Base-by-base conservation (phyloP, 495 filamentous ascomycete genomes). In the Penicillium canariense region DNA sequence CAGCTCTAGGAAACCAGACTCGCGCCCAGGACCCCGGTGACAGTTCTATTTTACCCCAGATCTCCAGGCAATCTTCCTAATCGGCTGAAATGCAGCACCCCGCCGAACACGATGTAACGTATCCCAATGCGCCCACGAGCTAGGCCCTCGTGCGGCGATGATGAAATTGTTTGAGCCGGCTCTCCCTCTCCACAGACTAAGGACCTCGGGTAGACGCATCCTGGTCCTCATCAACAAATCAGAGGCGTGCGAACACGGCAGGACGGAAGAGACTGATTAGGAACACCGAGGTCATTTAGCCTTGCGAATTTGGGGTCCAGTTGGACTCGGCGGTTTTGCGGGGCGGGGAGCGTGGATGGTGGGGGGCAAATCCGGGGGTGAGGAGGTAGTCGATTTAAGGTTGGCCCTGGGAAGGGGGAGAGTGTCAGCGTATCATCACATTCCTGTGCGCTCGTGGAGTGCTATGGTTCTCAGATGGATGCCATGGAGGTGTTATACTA, bases 371-470 rank as follows among this genome's bases (percentile, higher is more conserved):
- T 39, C 47, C 22, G 31, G 46, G 17, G 47, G 27, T 48, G 32
- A 22, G 38, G 38, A 49, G 32, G 47, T 32, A 10, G 34, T 50
- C 32, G 36, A 42, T 18, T 51, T 51, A 51, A 42, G 36, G 48
- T 51, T 51, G 22, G 38, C 38, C 23, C 12, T 40, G n/a, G n/a
- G n/a, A n/a, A n/a, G n/a, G n/a, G n/a, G n/a, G n/a, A n/a, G n/a
- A 18, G 38, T 40, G 38, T 20, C 38, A 40, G 20, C 20, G 14
- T 40, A 20, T 40, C 38, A 40, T 40, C 0, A 12, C 23, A 22
- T 14, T 45, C n/a, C 25, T 0, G 25, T 45, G 25, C 11, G 17
- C 3, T 20, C 7, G 10, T 23, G 9, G 12, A 12, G 5, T 5
- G 5, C 5, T 1, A 4, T 10, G 14, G 20, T 40, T 1, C n/a